phyloP scores from a whole-genome alignment of 345 rosid genomes.

The Capsella bursapastoris region DNA sequence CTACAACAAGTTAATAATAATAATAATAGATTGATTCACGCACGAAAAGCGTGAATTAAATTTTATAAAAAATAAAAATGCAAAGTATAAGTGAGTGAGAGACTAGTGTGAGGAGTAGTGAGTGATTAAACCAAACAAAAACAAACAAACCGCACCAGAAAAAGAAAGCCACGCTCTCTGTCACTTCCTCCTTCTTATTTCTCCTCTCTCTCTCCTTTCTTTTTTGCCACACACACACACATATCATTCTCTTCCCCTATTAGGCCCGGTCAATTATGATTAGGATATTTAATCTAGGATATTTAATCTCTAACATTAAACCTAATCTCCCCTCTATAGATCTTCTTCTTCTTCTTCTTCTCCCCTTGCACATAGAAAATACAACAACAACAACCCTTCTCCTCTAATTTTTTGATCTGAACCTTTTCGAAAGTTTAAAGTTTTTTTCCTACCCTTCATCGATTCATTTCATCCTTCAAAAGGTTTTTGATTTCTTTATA shows the following conservation, averaged over 20 bases:
- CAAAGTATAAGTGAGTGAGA: not conserved
- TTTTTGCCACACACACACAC: constrained; percentile 10
- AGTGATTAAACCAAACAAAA: constrained; percentile 38
- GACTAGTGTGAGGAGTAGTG: constrained; percentile 4
- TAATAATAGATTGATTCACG: constrained; percentile 19
- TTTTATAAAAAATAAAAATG: not conserved
- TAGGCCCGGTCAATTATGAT: no score
- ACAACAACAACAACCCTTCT: no score
- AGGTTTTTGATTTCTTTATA: no score
- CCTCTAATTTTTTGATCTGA: constrained; percentile 8
- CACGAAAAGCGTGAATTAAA: constrained; percentile 36
- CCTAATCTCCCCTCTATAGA: constrained; percentile 12
- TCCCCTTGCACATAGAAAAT: not conserved
- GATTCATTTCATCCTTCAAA: not conserved
- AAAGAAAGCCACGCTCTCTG: constrained; percentile 47
- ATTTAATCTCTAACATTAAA: no score
- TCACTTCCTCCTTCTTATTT: constrained; percentile 32
- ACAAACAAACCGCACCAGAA: constrained; percentile 48
- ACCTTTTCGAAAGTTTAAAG: not conserved
- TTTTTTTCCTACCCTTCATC: not conserved
- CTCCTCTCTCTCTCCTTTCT: constrained; percentile 2
- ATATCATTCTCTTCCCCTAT: not conserved
- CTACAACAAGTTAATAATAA: not conserved
- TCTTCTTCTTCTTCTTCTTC: constrained; percentile 4
- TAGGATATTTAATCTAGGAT: no score